Evolutionary conservation across 306 rosid genomes (phyloP).

Genomic region (Trichosanthes cucumerina): DNA sequence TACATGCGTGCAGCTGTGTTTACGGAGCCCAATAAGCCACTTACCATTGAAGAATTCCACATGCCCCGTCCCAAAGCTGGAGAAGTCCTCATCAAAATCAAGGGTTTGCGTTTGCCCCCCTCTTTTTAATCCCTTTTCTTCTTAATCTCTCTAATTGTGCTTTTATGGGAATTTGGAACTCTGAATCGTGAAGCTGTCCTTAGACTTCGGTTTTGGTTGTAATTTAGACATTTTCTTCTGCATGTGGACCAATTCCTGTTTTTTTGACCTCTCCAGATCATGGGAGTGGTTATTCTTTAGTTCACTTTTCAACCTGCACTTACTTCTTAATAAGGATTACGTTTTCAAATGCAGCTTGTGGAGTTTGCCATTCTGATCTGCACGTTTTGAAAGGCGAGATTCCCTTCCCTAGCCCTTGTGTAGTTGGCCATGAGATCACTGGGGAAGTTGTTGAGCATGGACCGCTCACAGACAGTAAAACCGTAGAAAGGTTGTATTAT

Average conservation of each 20-base stretch:
- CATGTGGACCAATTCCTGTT: background rate
- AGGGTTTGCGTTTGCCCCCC: conserved; percentile 42
- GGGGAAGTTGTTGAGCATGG: conserved; percentile 87
- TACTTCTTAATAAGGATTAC: conserved; percentile 4
- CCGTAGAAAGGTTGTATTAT: conserved; percentile 39
- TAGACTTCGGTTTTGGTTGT: background rate
- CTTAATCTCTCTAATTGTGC: background rate
- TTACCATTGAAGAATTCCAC: conserved; percentile 66
- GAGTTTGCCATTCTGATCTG: conserved; percentile 97
- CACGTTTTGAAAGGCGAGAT: conserved; percentile 86
- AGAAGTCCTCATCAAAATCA: conserved; percentile 76
- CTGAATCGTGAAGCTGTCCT: background rate
- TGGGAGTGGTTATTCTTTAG: background rate
- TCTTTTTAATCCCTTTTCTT: background rate
- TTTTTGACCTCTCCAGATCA: background rate
- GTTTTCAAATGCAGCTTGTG: conserved; percentile 51
- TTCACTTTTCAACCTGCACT: background rate
- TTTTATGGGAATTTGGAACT: background rate
- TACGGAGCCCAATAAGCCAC: conserved; percentile 79
- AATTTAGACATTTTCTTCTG: background rate
- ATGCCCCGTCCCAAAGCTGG: conserved; percentile 87
- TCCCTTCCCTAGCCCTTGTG: conserved; percentile 80
- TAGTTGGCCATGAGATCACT: conserved; percentile 86
- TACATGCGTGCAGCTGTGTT: conserved; percentile 76
- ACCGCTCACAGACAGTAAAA: conserved; percentile 35